These are phyloP conservation scores for Apiotrichum gracile DNA, from an alignment of 1,284 basidiomycete species.

Conservation along the genomic window DNA sequence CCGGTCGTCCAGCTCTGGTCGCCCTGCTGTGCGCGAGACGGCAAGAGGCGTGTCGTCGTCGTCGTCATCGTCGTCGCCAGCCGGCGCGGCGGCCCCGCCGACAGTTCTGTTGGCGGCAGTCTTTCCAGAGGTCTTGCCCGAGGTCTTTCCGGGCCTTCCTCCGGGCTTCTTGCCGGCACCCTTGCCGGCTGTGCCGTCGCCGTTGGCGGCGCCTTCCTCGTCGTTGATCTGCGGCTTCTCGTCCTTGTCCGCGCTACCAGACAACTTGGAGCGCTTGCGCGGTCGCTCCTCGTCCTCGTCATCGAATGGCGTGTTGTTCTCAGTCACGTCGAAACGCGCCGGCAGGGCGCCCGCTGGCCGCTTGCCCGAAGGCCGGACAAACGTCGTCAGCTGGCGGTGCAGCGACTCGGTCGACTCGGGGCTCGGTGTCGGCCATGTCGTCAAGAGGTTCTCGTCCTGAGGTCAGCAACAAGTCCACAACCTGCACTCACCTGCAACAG, in stretches of 20 bases:
- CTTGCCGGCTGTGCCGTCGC: slow-evolving; percentile 15
- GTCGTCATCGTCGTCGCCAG: slow-evolving; percentile 25
- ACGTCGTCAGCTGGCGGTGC: slow-evolving; percentile 61
- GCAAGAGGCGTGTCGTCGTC: slow-evolving; percentile 34
- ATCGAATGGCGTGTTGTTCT: slow-evolving; percentile 17
- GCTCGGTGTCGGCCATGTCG: slow-evolving; percentile 69
- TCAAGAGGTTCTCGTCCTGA: slow-evolving; percentile 66
- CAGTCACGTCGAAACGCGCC: slow-evolving; percentile 25
- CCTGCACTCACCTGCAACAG: slow-evolving; percentile 61
- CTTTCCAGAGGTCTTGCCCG: slow-evolving; percentile 19
- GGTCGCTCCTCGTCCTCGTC: slow-evolving; percentile 28
- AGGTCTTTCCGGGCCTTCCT: slow-evolving; percentile 13
- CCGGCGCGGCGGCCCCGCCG: not conserved
- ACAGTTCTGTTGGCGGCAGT: slow-evolving; percentile 13
- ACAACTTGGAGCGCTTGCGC: slow-evolving; percentile 13
- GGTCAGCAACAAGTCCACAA: not conserved
- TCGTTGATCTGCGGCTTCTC: slow-evolving; percentile 12
- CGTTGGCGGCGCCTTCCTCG: slow-evolving; percentile 4
- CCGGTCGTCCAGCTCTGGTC: slow-evolving; percentile 37
- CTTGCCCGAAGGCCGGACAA: slow-evolving; percentile 38
- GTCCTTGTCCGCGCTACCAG: slow-evolving; percentile 11
- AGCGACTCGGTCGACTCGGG: slow-evolving; percentile 60
- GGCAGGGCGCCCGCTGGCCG: slow-evolving; percentile 28
- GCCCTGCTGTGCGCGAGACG: slow-evolving; percentile 15
- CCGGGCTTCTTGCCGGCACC: slow-evolving; percentile 8